Evolutionary conservation across 2,329 filamentous ascomycete genomes (phyloP), one percentile per base, ranked within the genome.

Genomic region (Fusarium foetens): DNA sequence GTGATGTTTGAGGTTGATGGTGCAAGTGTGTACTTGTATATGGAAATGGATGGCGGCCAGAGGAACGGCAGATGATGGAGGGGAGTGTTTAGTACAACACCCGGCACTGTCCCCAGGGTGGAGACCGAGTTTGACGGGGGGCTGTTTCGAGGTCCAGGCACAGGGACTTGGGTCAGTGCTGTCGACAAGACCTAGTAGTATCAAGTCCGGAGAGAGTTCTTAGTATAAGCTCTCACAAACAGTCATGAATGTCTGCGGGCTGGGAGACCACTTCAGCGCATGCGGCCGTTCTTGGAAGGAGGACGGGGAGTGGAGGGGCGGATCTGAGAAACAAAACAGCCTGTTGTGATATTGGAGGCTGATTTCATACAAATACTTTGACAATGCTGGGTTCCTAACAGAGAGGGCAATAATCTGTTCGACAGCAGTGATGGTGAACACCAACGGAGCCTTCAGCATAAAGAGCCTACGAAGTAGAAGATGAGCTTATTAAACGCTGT

Each of bases 201-300:
- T 76, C 72, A 63, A 77, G 62, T 78, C 78, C 76, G 78, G 78
- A 77, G 80, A 74, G 67, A 61, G 72, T 70, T 70, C 68, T 75
- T 65, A 70, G 73, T 62, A 63, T 69, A 66, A 63, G 62, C 68
- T 64, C 46, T 70, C 68, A 66, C 53, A 71, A 75, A 71, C 72
- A 60, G 76, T 63, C 66, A 74, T 63, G 57, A 70, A 60, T 69
- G 72, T 70, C 74, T 74, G 77, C 72, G 73, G 74, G 68, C 71
- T 76, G 64, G 68, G 63, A 76, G 68, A 70, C 73, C 71, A 70
- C 73, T 74, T 73, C 80, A 82, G 81, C 81, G 81, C 80, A 83
- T 81, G 82, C 81, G 81, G 81, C 84, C 84, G 78, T 81, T 84
- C 82, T 84, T 80, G 84, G 84, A 85, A 86, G 84, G 84, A 85